Conservation (phyloP, 352 stramenopile species). For the Sclerospora graminicola region DNA sequence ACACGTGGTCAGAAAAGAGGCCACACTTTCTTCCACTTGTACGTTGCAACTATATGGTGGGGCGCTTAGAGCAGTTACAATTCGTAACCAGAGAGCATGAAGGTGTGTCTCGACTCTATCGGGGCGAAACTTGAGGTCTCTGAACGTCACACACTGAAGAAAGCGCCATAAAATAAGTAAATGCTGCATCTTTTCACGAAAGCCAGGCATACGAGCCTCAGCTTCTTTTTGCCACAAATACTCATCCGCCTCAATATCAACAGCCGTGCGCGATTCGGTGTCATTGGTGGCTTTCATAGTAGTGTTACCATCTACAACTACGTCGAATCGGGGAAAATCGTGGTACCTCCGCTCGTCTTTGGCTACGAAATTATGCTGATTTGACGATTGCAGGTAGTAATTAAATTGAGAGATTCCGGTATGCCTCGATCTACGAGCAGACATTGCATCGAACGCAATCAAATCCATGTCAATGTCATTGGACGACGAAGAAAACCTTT, state of each 20-base stretch:
- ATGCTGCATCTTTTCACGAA: conserved; percentile 11
- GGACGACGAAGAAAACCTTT: neutral
- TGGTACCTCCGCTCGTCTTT: too few species aligned
- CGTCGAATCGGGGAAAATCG: too few species aligned
- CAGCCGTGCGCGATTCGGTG: too few species aligned
- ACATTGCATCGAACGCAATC: neutral
- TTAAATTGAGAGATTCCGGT: neutral
- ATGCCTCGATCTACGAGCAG: neutral
- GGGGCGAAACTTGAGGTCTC: conserved; percentile 1
- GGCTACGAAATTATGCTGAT: too few species aligned
- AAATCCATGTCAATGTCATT: conserved; percentile 4
- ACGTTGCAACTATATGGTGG: neutral
- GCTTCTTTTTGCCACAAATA: conserved; percentile 4
- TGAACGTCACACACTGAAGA: conserved; percentile 1
- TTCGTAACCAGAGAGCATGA: conserved; percentile 3
- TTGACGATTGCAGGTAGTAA: too few species aligned
- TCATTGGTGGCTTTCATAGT: too few species aligned
- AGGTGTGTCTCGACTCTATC: neutral
- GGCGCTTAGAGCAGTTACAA: conserved; percentile 2
- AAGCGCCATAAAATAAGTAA: conserved; percentile 14
- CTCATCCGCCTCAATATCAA: neutral
- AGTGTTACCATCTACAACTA: too few species aligned
- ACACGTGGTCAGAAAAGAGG: conserved; percentile 2
- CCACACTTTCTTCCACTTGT: neutral
- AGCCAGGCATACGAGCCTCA: neutral